Base-by-base conservation (phyloP, 1,139 yeast genomes). In the Magnusiomyces clavatus region DNA sequence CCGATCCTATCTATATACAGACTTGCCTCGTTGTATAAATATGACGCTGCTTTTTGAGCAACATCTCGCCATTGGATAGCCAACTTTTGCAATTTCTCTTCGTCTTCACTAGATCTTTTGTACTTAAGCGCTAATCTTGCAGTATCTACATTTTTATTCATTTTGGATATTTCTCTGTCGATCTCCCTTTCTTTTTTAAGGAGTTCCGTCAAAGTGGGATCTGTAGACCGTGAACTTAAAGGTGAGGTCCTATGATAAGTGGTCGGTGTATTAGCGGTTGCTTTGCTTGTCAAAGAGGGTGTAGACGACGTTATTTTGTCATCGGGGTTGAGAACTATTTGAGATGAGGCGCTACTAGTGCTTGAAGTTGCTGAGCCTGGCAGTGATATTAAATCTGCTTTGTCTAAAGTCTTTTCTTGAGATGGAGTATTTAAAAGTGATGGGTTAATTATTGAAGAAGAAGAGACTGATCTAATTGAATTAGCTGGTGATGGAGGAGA, bases 1-100 rank as follows among this genome's bases (percentile, higher is more conserved):
- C 80, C 80, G 64, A 71, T 63, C 51, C 62, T 68, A 34, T 66
- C 65, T 3, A 76, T 68, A 52, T 74, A 75, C 11, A 66, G 58
- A 19, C 66, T 55, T 0, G 77, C 75, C 8, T 72, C 69, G 55
- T 75, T 75, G 35, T 68, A 58, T 41, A 77, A 53, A 54, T 68
- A 74, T 41, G 71, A 69, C 40, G 79, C 71, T 0, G 77, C 77
- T 46, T 61, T 64, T 54, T 74, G 74, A 0, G 77, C 74, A 1
- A 72, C 70, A 11, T 60, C 61, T 52, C 76, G 66, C 80, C 81
- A 77, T 55, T 75, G 73, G 0, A 56, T 62, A 11, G 73, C 71
- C 19, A 75, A 58, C 3, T 56, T 52, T 3, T 56, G 54, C 1
- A 69, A 58, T 24, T 24, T 24, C 34, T 65, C 63, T 4, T 50